Evolutionary conservation across 306 rosid genomes (phyloP).

Genomic region (Luffa acutangula): DNA sequence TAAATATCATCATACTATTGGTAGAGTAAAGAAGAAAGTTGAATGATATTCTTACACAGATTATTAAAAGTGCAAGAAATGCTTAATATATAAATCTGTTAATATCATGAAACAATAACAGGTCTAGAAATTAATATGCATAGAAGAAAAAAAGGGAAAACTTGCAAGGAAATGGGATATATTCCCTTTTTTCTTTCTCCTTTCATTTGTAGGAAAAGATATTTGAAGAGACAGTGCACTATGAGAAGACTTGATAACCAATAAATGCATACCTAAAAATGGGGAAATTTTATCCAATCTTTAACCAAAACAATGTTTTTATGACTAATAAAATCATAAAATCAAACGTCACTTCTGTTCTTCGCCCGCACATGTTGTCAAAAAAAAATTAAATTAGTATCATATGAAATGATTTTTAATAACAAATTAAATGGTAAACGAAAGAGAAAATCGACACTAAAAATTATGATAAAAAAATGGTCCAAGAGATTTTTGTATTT

Average conservation of each 20-base stretch:
- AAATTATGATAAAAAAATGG: neutral
- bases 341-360: neutral
- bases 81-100: neutral
- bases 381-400: no score
- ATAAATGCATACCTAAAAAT: neutral
- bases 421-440: no score
- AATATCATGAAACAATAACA: neutral
- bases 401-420: no score
- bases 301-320: neutral
- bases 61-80: neutral
- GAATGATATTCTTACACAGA: neutral
- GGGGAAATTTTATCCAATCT: neutral
- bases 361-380: no score
- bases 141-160: neutral
- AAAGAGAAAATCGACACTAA: no score
- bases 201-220: neutral
- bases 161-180: neutral
- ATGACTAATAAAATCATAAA: neutral
- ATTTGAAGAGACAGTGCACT: conserved; percentile 4
- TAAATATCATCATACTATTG: neutral
- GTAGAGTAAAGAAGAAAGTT: neutral
- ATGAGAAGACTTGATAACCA: neutral
- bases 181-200: neutral
- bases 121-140: neutral
- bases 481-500: neutral